phyloP scores from a whole-genome alignment of 805 yeast genomes.

The Yamadazyma akitaensis region DNA sequence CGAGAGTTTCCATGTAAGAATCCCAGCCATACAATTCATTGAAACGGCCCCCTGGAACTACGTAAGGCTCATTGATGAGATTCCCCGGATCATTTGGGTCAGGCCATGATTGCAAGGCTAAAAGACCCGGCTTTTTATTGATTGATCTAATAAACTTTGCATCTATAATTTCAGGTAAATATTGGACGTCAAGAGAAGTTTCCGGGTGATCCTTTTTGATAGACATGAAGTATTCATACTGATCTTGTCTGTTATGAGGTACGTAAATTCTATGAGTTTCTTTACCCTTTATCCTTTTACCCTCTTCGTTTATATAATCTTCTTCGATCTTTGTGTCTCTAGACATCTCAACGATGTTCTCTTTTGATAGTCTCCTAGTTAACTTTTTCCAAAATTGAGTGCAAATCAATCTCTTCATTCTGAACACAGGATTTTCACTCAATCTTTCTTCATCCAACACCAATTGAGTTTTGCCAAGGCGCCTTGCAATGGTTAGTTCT shows the following conservation, averaged over 20 bases:
- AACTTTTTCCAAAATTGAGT: constrained; percentile 78
- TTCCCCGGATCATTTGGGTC: constrained; percentile 52
- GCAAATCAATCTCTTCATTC: constrained; percentile 69
- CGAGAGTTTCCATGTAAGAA: constrained; percentile 87
- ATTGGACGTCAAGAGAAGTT: constrained; percentile 65
- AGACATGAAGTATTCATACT: constrained; percentile 60
- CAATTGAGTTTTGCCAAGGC: constrained; percentile 74
- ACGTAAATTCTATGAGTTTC: constrained; percentile 75
- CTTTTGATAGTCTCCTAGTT: constrained; percentile 65
- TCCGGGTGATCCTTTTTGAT: constrained; percentile 56
- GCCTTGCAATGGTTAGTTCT: constrained; percentile 82
- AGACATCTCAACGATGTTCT: constrained; percentile 67
- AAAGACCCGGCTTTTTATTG: constrained; percentile 79
- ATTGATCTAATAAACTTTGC: constrained; percentile 74
- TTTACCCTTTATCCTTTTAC: constrained; percentile 33
- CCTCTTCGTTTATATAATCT: constrained; percentile 33
- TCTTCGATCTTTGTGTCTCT: constrained; percentile 71
- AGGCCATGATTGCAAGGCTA: constrained; percentile 70
- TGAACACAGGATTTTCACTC: constrained; percentile 81
- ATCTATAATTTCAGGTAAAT: constrained; percentile 70
- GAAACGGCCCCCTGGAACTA: constrained; percentile 96
- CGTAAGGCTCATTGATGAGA: constrained; percentile 73
- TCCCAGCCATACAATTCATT: constrained; percentile 99
- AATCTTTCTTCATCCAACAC: constrained; percentile 78
- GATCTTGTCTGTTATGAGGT: constrained; percentile 67